Conservation (phyloP, 2,329 filamentous ascomycete genomes). For the Claviceps purpurea region DNA sequence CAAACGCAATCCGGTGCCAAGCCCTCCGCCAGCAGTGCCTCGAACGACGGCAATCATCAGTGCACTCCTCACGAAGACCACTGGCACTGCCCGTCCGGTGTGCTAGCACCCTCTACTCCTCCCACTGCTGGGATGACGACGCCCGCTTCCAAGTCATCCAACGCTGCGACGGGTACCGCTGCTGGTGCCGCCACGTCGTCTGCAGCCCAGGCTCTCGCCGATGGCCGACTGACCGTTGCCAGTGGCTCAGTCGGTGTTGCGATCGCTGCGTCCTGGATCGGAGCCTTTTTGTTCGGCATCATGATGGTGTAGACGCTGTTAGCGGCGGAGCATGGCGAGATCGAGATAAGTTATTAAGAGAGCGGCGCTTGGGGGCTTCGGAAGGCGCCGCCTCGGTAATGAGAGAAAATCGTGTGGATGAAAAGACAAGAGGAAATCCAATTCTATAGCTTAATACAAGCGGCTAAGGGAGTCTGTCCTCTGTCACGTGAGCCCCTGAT, state of each 20-base stretch:
- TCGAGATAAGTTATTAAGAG: not conserved
- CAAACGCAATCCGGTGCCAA: slow-evolving; percentile 1
- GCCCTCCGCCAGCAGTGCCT: not conserved
- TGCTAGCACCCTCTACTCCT: slow-evolving; percentile 2
- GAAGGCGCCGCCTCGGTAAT: too few relatives aligned
- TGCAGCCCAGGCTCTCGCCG: not conserved
- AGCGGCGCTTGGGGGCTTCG: too few relatives aligned
- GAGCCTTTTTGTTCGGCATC: slow-evolving; percentile 7
- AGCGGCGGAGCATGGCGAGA: not conserved
- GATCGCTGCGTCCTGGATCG: slow-evolving; percentile 4
- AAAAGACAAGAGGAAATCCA: too few relatives aligned
- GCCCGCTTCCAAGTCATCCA: not conserved
- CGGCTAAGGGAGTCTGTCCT: too few relatives aligned
- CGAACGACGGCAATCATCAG: not conserved
- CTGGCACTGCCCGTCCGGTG: slow-evolving; percentile 11
- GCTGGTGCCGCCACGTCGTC: not conserved
- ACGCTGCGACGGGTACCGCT: not conserved
- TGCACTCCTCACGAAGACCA: slow-evolving; percentile 7
- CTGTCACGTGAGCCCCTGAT: too few relatives aligned
- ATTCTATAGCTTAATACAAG: too few relatives aligned
- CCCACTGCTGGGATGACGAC: slow-evolving; percentile 1
- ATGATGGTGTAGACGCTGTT: not conserved
- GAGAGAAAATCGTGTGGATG: too few relatives aligned
- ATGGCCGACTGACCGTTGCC: not conserved
- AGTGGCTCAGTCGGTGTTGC: slow-evolving; percentile 2